Conservation (phyloP, 108 stramenopile genomes). For the Skeletonema potamos region DNA sequence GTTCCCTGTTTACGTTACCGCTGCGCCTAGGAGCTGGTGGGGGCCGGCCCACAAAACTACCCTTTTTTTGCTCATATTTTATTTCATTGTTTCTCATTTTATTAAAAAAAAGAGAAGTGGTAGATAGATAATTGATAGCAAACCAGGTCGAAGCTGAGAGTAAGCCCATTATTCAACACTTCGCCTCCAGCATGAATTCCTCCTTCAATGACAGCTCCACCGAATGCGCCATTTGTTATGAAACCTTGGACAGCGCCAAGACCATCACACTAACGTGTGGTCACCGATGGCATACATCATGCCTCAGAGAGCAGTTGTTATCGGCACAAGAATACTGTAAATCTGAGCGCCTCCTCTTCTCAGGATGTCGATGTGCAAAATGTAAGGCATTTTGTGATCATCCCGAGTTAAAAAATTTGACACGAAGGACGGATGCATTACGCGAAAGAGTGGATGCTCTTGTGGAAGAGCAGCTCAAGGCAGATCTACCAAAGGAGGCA, state of each 20-base stretch:
- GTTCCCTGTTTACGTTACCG: too few relatives aligned
- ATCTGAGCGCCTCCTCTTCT: slow-evolving; percentile 52
- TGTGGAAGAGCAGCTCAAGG: slow-evolving; percentile 49
- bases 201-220: slow-evolving; percentile 54
- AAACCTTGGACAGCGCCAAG: slow-evolving; percentile 24
- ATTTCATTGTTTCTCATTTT: too few relatives aligned
- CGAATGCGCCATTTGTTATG: slow-evolving; percentile 72
- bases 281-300: slow-evolving; percentile 60
- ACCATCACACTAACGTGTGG: slow-evolving; percentile 57
- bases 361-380: slow-evolving; percentile 72
- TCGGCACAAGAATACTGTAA: slow-evolving; percentile 37
- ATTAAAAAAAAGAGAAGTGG: too few relatives aligned
- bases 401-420: slow-evolving; percentile 52
- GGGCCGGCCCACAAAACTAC: too few relatives aligned
- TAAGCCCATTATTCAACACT: too few relatives aligned
- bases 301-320: slow-evolving; percentile 54
- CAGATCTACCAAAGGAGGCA: slow-evolving; percentile 37
- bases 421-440: slow-evolving; percentile 52
- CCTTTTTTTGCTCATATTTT: too few relatives aligned
- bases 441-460: slow-evolving; percentile 58
- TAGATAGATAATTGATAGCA: too few relatives aligned
- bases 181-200: background rate
- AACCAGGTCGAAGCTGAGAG: too few relatives aligned
- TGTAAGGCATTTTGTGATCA: slow-evolving; percentile 58
- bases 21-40: too few relatives aligned